Evolutionary conservation across 169 alveolate genomes (phyloP).

Genomic region (Plasmodium chabaudi): DNA sequence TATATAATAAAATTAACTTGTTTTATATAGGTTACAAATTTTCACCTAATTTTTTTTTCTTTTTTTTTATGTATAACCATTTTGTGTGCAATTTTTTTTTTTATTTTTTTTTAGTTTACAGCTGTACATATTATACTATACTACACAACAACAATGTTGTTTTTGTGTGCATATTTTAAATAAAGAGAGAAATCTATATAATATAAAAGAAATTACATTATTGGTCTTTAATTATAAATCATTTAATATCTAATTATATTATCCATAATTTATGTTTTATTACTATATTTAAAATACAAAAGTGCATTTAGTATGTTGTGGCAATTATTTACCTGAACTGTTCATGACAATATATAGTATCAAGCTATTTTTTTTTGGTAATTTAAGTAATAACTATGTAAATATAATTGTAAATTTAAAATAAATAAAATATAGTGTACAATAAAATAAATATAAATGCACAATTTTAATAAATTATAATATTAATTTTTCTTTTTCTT

Average conservation of each 20-base stretch:
- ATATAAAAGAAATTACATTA: slow-evolving; percentile 14
- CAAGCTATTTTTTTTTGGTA: slow-evolving; percentile 67
- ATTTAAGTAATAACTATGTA: slow-evolving; percentile 23
- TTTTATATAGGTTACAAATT: no score
- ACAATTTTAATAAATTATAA: slow-evolving; percentile 29
- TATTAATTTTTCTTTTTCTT: slow-evolving; percentile 34
- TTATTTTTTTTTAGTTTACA: slow-evolving; percentile 68
- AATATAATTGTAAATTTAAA: slow-evolving; percentile 15
- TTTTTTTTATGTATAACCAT: slow-evolving; percentile 61
- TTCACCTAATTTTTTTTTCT: not conserved
- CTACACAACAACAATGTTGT: slow-evolving; percentile 50
- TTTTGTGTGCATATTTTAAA: slow-evolving; percentile 65
- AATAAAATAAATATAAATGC: slow-evolving; percentile 15
- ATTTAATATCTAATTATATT: not conserved
- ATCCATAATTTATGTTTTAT: slow-evolving; percentile 44
- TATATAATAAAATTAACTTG: no score
- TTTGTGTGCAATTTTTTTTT: slow-evolving; percentile 44
- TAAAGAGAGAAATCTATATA: slow-evolving; percentile 44
- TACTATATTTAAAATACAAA: slow-evolving; percentile 34
- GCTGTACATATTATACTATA: slow-evolving; percentile 33
- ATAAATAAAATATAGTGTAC: slow-evolving; percentile 19
- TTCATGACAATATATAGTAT: slow-evolving; percentile 49
- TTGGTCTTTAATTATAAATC: slow-evolving; percentile 30
- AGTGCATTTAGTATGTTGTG: slow-evolving; percentile 44
- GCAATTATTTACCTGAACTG: slow-evolving; percentile 45